phyloP scores from a whole-genome alignment of 805 yeast species.

The Dipodascopsis tothii region DNA sequence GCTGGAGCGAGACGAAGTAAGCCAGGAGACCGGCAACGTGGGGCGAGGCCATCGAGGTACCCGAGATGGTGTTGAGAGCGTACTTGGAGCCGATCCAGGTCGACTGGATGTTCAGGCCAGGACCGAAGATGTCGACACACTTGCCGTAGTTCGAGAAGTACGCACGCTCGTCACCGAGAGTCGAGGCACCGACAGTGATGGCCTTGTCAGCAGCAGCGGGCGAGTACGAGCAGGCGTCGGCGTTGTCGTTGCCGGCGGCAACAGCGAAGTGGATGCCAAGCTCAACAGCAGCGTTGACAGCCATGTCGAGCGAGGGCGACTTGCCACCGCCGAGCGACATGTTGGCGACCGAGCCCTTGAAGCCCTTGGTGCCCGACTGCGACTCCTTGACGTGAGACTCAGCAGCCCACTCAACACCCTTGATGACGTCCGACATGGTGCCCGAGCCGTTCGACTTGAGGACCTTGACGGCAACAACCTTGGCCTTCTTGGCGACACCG shows the following conservation, averaged over 20 bases:
- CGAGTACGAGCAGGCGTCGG: conserved; percentile 53
- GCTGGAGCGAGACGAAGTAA: conserved; percentile 50
- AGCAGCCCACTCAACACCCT: conserved; percentile 56
- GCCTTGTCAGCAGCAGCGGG: conserved; percentile 58
- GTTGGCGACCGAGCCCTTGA: conserved; percentile 55
- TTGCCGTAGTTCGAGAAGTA: conserved; percentile 91
- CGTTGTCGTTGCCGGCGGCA: conserved; percentile 58
- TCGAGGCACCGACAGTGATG: conserved; percentile 91
- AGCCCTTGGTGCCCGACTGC: conserved; percentile 35
- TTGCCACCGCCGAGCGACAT: conserved; percentile 57
- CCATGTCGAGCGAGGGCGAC: conserved; percentile 49
- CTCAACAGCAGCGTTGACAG: conserved; percentile 51
- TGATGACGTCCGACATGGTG: conserved; percentile 52
- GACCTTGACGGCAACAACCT: conserved; percentile 54
- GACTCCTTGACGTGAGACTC: conserved; percentile 39
- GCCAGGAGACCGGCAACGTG: conserved; percentile 51
- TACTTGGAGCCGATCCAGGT: conserved; percentile 48
- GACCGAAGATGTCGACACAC: conserved; percentile 95
- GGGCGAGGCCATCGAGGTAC: conserved; percentile 61
- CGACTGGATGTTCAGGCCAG: conserved; percentile 62
- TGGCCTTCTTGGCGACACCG: conserved; percentile 56
- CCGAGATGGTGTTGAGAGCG: conserved; percentile 49
- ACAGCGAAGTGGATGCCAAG: conserved; percentile 55
- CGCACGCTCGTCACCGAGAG: conserved; percentile 82
- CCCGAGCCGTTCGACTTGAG: conserved; percentile 54